Percentiles rank a stretch among this genome's conserved stretches.
Conservation (phyloP, 2,329 filamentous ascomycete species). For the Immersiporthe knoxdaviesiana region DNA sequence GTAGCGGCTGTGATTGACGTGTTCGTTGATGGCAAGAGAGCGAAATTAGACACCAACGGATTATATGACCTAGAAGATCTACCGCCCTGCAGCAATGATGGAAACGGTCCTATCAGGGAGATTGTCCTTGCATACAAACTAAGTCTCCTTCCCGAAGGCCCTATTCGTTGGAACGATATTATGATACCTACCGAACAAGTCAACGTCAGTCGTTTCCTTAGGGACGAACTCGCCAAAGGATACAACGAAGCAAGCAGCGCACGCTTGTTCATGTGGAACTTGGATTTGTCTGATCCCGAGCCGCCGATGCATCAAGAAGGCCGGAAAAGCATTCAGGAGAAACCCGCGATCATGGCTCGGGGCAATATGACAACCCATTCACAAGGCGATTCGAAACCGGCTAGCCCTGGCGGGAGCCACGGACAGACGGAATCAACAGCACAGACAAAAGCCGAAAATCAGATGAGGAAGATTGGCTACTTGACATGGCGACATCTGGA, state of each 20-base stretch:
- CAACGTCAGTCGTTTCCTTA: not conserved
- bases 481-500: constrained; percentile 13
- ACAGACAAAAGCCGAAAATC: not conserved
- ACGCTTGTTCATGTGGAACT: too few species aligned
- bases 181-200: constrained; percentile 2
- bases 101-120: not conserved
- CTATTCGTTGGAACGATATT: not conserved
- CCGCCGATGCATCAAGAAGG: too few species aligned
- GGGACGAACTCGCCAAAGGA: not conserved
- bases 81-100: not conserved
- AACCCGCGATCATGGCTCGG: too few species aligned
- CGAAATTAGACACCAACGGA: not conserved
- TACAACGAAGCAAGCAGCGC: not conserved
- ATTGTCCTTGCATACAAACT: constrained; percentile 8
- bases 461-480: not conserved
- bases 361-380: too few species aligned
- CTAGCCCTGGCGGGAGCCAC: too few species aligned
- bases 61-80: too few species aligned
- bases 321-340: too few species aligned
- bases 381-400: too few species aligned
- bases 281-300: too few species aligned
- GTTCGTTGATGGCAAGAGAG: constrained; percentile 8
- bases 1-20: not conserved
- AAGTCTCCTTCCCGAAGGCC: not conserved
- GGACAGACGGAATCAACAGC: not conserved